Conservation (phyloP, 2,329 filamentous ascomycete species). For the Ascochyta pisi region DNA sequence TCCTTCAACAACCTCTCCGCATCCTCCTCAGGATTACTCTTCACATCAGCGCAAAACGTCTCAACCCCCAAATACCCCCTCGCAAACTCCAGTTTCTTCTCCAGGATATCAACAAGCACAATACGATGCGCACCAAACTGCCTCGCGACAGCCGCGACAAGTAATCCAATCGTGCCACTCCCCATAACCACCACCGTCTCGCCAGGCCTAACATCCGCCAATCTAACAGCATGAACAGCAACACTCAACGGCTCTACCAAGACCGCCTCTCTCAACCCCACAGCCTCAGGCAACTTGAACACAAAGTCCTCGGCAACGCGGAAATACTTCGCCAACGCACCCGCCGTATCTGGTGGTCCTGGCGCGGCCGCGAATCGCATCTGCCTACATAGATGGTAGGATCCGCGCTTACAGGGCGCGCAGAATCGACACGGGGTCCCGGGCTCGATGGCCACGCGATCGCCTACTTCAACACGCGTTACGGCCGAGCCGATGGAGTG, state of each 20-base stretch:
- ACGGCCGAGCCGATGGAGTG: conserved; percentile 81
- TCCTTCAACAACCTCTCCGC: conserved; percentile 63
- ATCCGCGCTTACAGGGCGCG: conserved; percentile 84
- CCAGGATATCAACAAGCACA: conserved; percentile 90
- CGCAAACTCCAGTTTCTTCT: conserved; percentile 80
- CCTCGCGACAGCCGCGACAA: conserved; percentile 77
- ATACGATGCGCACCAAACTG: conserved; percentile 76
- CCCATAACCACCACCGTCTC: conserved; percentile 88
- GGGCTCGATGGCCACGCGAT: conserved; percentile 90
- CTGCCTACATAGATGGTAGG: conserved; percentile 88
- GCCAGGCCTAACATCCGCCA: conserved; percentile 78
- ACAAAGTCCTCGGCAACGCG: conserved; percentile 91
- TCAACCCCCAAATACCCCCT: conserved; percentile 75
- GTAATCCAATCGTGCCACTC: conserved; percentile 87
- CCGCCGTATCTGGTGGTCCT: conserved; percentile 68
- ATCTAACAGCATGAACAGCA: conserved; percentile 82
- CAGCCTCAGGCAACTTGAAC: conserved; percentile 81
- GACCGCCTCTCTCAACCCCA: conserved; percentile 88
- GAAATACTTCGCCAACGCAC: conserved; percentile 85
- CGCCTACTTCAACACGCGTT: conserved; percentile 75
- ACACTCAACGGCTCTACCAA: conserved; percentile 89
- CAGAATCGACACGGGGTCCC: conserved; percentile 88
- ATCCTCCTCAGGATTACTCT: conserved; percentile 69
- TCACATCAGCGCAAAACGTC: conserved; percentile 73
- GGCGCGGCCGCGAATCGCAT: conserved; percentile 90